Evolutionary conservation across 805 yeast species (phyloP), one percentile per base, ranked within the genome.

Genomic region (Candida lessepsii): DNA sequence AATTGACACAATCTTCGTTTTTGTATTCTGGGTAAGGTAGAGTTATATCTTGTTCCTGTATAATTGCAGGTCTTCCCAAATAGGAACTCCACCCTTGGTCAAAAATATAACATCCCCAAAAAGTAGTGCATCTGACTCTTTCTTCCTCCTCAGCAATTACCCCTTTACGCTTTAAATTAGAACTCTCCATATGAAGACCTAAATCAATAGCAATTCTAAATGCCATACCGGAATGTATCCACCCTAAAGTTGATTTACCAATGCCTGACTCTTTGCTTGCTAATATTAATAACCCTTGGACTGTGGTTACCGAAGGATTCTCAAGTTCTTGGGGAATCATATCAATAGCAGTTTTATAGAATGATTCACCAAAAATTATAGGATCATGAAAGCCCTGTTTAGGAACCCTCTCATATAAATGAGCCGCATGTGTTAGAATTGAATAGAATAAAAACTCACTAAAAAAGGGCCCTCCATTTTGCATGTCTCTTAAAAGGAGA

Each of bases 221-320:
- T 8, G 47, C 44, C 25, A 44, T 41, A 10, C 47, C 47, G 10
- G 42, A 36, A 44, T 40, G 41, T 17, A 41, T 30, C 47, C 47
- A 44, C 1, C 47, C 47, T n/a, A 36, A 28, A 13, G 26, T 36
- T 3, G 34, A 29, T 19, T 37, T 37, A 3, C 47, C 47, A 6
- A 37, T 24, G 9, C 47, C 47, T 4, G 47, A 37, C 18, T 44
- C 47, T 19, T 35, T 32, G 27, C 47, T 44, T n/a, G 47, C 47
- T 35, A 44, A 24, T 10, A 44, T 24, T 9, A 44, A 19, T 14
- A 44, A 19, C 9, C 42, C 47, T 37, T 44, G 47, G 5, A 44
- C 37, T 4, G 45, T 40, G 18, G 47, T 44, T 9, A 44, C 14
- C 9, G 39, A 28, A 9, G 45, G 38, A 14, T 34, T 29, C 21